Percentiles rank a stretch among this genome's conserved stretches.
phyloP scores from a whole-genome alignment of 352 stramenopile species.

The Pilasporangium apinafurcum region DNA sequence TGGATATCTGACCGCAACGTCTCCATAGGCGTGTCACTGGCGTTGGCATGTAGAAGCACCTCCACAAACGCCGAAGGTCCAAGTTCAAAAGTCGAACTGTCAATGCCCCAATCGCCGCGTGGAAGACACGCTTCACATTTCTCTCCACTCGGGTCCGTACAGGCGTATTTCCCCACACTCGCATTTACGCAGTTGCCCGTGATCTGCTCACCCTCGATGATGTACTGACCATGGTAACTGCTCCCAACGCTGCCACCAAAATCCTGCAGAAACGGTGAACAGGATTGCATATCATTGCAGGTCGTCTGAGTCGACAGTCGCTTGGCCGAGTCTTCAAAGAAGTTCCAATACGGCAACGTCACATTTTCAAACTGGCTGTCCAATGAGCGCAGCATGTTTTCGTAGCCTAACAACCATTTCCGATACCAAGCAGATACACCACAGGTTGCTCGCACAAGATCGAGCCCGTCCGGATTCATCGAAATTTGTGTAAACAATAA shows the following conservation, averaged over 20 bases:
- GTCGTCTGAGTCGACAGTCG: constrained; percentile 26
- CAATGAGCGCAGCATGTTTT: constrained; percentile 62
- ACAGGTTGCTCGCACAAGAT: constrained; percentile 35
- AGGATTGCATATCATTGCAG: constrained; percentile 31
- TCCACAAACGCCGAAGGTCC: constrained; percentile 54
- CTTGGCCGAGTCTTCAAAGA: constrained; percentile 52
- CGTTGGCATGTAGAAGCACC: constrained; percentile 34
- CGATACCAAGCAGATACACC: constrained; percentile 57
- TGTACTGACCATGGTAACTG: constrained; percentile 12
- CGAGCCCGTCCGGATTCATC: constrained; percentile 28
- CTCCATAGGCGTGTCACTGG: constrained; percentile 20
- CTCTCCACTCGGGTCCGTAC: constrained; percentile 14
- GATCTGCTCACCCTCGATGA: constrained; percentile 19
- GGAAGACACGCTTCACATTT: constrained; percentile 58
- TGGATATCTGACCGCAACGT: constrained; percentile 24
- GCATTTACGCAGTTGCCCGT: constrained; percentile 52
- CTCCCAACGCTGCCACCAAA: constrained; percentile 43
- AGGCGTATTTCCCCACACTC: constrained; percentile 37
- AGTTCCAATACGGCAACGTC: constrained; percentile 62
- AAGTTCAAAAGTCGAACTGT: constrained; percentile 58
- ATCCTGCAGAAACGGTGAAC: constrained; percentile 41
- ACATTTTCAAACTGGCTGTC: constrained; percentile 30
- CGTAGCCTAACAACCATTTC: constrained; percentile 59
- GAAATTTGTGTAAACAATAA: constrained; percentile 52
- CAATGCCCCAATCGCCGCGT: constrained; percentile 57